These are phyloP conservation scores for Trichophyton mentagrophytes DNA, from an alignment of 2,329 filamentous ascomycete species.

Conservation along the genomic window DNA sequence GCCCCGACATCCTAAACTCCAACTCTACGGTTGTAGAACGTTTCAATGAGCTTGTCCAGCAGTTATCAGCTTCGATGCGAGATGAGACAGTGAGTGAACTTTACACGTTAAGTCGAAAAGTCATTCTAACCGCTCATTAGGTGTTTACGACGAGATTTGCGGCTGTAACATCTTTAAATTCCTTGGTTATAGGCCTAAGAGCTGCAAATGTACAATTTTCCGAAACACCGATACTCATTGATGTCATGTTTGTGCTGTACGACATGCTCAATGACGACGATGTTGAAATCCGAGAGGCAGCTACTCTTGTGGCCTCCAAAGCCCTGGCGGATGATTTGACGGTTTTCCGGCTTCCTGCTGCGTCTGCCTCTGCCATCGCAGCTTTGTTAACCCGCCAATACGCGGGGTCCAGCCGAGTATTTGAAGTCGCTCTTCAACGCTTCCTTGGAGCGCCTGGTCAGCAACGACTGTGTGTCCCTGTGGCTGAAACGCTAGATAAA, in stretches of 20 bases:
- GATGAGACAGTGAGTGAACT: slow-evolving; percentile 29
- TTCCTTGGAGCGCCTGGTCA: slow-evolving; percentile 23
- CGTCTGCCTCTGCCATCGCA: slow-evolving; percentile 33
- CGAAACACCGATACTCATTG: slow-evolving; percentile 32
- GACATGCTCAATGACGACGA: slow-evolving; percentile 79
- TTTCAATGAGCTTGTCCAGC: slow-evolving; percentile 23
- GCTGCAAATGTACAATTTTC: slow-evolving; percentile 14
- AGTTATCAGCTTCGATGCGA: slow-evolving; percentile 27
- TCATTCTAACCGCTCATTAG: slow-evolving; percentile 12
- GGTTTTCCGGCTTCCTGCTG: slow-evolving; percentile 31
- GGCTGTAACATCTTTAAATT: slow-evolving; percentile 25
- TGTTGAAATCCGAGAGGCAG: slow-evolving; percentile 64
- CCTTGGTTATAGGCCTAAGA: slow-evolving; percentile 33
- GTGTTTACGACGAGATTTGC: slow-evolving; percentile 30
- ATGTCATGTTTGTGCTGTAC: slow-evolving; percentile 55
- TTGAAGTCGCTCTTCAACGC: slow-evolving; percentile 26
- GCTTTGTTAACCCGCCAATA: slow-evolving; percentile 27
- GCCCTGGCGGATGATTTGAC: slow-evolving; percentile 20
- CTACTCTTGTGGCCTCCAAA: slow-evolving; percentile 33
- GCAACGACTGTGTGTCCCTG: slow-evolving; percentile 16
- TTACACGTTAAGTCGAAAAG: neutral
- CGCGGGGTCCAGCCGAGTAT: slow-evolving; percentile 21
- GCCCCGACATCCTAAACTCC: neutral
- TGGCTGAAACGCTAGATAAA: slow-evolving; percentile 22
- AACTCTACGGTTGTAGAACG: neutral